phyloP scores from a whole-genome alignment of 1,284 basidiomycete genomes.

The Malassezia caprae region DNA sequence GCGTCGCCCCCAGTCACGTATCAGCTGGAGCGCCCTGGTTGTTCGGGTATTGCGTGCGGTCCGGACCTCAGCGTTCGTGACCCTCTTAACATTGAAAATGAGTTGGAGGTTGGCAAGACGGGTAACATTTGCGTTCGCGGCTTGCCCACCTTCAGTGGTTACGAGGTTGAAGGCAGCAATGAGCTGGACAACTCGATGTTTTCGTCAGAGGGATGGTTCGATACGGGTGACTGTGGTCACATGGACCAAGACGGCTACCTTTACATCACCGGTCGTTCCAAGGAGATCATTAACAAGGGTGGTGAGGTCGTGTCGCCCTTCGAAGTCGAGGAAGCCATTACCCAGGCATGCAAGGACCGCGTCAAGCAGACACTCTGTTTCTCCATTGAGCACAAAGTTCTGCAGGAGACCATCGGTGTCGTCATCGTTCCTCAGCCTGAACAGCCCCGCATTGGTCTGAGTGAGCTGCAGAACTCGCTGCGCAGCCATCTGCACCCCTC shows the following conservation, averaged over 20 bases:
- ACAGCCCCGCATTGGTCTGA: slow-evolving; percentile 45
- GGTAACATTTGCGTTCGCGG: slow-evolving; percentile 45
- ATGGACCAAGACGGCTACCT: slow-evolving; percentile 48
- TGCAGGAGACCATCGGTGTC: slow-evolving; percentile 48
- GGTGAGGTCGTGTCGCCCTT: slow-evolving; percentile 48
- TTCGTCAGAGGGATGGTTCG: slow-evolving; percentile 47
- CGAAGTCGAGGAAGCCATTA: slow-evolving; percentile 47
- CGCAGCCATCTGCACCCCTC: slow-evolving; percentile 45
- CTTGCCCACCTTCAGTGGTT: slow-evolving; percentile 45
- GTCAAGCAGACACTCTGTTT: slow-evolving; percentile 47
- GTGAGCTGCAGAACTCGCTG: slow-evolving; percentile 47
- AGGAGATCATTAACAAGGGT: slow-evolving; percentile 49
- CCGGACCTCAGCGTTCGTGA: slow-evolving; percentile 46
- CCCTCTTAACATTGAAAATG: slow-evolving; percentile 41
- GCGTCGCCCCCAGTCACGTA: slow-evolving; percentile 46
- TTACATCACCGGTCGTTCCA: slow-evolving; percentile 47
- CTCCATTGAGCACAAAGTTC: slow-evolving; percentile 46
- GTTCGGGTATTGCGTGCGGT: slow-evolving; percentile 46
- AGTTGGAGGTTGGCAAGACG: slow-evolving; percentile 41
- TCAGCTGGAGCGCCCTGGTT: slow-evolving; percentile 46
- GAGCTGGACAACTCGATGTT: slow-evolving; percentile 45
- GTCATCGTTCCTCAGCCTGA: slow-evolving; percentile 46
- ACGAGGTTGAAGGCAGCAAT: slow-evolving; percentile 35
- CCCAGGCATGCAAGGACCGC: slow-evolving; percentile 42
- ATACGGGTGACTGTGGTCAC: slow-evolving; percentile 48